Evolutionary conservation across 306 rosid genomes (phyloP).

Genomic region (Trifolium subterraneum): DNA sequence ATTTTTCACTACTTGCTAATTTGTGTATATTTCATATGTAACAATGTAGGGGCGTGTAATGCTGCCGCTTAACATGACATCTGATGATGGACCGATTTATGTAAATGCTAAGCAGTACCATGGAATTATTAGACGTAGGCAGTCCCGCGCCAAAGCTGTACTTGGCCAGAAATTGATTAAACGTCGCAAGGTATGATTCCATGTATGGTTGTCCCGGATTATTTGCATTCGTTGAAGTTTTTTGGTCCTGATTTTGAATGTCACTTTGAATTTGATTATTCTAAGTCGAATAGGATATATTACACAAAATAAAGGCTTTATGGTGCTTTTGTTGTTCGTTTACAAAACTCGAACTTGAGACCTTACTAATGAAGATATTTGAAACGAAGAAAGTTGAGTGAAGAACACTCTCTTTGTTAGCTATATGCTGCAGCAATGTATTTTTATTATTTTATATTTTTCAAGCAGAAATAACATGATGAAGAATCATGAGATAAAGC

Average conservation of each 20-base stretch:
- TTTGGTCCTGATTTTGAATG: not conserved
- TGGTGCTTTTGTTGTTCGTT: not conserved
- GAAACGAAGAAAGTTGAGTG: not conserved
- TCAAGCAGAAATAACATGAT: not conserved
- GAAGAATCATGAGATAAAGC: not conserved
- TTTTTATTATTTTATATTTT: too few relatives aligned
- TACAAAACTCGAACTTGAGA: not conserved
- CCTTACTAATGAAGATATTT: not conserved
- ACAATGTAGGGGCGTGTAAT: slow-evolving; percentile 80
- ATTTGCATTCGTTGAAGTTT: not conserved
- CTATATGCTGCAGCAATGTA: too few relatives aligned
- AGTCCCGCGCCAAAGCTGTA: slow-evolving; percentile 89
- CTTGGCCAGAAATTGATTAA: slow-evolving; percentile 58
- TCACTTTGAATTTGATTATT: not conserved
- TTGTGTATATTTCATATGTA: slow-evolving; percentile 33
- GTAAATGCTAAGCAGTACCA: slow-evolving; percentile 97
- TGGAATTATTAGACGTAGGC: slow-evolving; percentile 91
- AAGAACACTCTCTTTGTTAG: too few relatives aligned
- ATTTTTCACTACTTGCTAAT: slow-evolving; percentile 36
- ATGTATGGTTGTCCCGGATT: slow-evolving; percentile 12
- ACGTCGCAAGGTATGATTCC: slow-evolving; percentile 69
- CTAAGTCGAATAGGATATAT: not conserved
- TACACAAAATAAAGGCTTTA: not conserved
- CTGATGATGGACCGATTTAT: slow-evolving; percentile 88
- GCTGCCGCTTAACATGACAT: slow-evolving; percentile 83